phyloP scores from a whole-genome alignment of 306 rosid species.

The Elaeagnus macrophylla region DNA sequence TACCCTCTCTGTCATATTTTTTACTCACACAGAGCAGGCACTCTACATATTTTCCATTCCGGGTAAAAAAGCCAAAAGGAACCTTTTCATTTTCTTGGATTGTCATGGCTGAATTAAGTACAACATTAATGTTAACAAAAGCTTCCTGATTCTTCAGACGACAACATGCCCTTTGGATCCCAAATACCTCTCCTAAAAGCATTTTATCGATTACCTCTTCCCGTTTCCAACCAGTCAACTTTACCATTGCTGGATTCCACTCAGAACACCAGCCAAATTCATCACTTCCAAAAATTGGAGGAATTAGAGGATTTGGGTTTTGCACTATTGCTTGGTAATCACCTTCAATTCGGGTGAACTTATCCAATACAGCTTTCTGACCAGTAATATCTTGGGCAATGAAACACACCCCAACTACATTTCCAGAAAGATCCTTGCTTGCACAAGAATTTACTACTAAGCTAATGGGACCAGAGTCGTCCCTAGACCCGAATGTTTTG shows the following conservation, averaged over 20 bases:
- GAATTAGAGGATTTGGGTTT: slow-evolving; percentile 79
- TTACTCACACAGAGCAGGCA: slow-evolving; percentile 79
- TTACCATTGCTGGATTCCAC: slow-evolving; percentile 89
- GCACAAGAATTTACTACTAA: slow-evolving; percentile 92
- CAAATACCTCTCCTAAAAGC: slow-evolving; percentile 93
- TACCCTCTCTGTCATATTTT: slow-evolving; percentile 65
- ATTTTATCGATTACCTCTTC: slow-evolving; percentile 80
- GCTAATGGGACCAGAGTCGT: slow-evolving; percentile 66
- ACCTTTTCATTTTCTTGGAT: slow-evolving; percentile 65
- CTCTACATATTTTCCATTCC: slow-evolving; percentile 60
- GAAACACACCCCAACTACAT: slow-evolving; percentile 90
- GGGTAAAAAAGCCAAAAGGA: slow-evolving; percentile 56
- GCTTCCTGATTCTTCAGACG: slow-evolving; percentile 88
- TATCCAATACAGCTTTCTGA: slow-evolving; percentile 90
- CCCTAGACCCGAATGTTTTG: slow-evolving; percentile 55
- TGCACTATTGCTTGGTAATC: slow-evolving; percentile 96
- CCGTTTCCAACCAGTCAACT: slow-evolving; percentile 83
- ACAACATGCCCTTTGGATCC: slow-evolving; percentile 54
- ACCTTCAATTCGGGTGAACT: slow-evolving; percentile 89
- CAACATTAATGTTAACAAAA: slow-evolving; percentile 69
- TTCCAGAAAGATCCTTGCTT: slow-evolving; percentile 67
- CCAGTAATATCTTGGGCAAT: slow-evolving; percentile 95
- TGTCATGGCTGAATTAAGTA: slow-evolving; percentile 68
- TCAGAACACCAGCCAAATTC: slow-evolving; percentile 98
- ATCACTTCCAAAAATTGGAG: slow-evolving; percentile 89